Percentiles rank a stretch among this genome's conserved stretches.
These are phyloP conservation scores for Trichoderma pleuroti DNA, from an alignment of 2,329 filamentous ascomycete genomes.

Conservation along the genomic window DNA sequence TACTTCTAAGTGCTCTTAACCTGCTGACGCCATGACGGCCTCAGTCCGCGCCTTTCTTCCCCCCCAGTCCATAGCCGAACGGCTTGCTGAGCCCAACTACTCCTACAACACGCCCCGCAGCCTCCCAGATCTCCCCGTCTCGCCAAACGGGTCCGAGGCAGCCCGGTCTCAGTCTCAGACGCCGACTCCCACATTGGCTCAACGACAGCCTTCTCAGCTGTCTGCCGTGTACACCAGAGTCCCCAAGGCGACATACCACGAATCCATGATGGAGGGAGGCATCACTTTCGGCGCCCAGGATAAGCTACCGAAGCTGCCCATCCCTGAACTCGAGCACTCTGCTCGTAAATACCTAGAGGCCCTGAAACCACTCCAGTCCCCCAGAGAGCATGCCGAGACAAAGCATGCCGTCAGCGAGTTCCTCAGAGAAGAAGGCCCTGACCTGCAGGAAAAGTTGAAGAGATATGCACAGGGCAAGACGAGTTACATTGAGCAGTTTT, in stretches of 20 bases:
- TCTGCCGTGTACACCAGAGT: slow-evolving; percentile 38
- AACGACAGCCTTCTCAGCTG: slow-evolving; percentile 23
- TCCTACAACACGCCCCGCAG: slow-evolving; percentile 40
- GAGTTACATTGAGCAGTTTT: slow-evolving; percentile 98
- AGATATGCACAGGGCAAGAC: slow-evolving; percentile 86
- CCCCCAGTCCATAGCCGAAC: slow-evolving; percentile 69
- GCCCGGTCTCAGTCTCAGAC: neutral
- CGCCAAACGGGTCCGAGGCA: slow-evolving; percentile 20
- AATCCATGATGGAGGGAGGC: slow-evolving; percentile 59
- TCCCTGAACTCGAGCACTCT: slow-evolving; percentile 78
- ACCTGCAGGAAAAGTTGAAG: slow-evolving; percentile 83
- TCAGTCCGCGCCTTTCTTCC: slow-evolving; percentile 46
- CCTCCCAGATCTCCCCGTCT: slow-evolving; percentile 27
- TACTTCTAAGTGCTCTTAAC: slow-evolving; percentile 55
- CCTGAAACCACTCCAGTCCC: slow-evolving; percentile 74
- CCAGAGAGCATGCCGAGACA: slow-evolving; percentile 80
- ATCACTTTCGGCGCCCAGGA: slow-evolving; percentile 90
- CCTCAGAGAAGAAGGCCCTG: slow-evolving; percentile 72
- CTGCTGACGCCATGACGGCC: slow-evolving; percentile 36
- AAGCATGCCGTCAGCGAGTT: slow-evolving; percentile 79
- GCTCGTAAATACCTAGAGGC: slow-evolving; percentile 76
- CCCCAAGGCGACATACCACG: slow-evolving; percentile 52
- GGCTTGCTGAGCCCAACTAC: slow-evolving; percentile 49
- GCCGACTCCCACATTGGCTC: neutral
- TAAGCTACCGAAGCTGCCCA: slow-evolving; percentile 83